Evolutionary conservation across 2,329 filamentous ascomycete genomes (phyloP), one percentile per base, ranked within the genome.

Genomic region (Fusarium chlamydosporum): DNA sequence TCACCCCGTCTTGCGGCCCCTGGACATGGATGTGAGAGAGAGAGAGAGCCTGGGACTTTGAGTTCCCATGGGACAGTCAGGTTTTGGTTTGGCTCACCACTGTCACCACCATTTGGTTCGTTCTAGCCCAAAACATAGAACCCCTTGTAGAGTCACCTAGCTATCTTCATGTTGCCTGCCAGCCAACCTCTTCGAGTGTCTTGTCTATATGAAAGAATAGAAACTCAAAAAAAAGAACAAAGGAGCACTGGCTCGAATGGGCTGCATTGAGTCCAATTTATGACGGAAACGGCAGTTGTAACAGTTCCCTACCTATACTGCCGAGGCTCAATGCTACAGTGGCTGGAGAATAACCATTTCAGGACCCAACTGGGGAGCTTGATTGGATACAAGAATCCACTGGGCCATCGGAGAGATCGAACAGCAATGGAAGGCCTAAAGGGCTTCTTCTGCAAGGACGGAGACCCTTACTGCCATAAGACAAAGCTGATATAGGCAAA

Each of bases 91-190:
- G 61, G 57, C 51, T 69, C 61, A 70, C 67, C 67, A 69, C 67
- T 46, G 62, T 67, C 62, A 69, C 67, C 67, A 69, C 50, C 62
- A 67, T 65, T 65, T 51, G 55, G 56, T 50, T 65, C 54, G 60
- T 52, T 61, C 41, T 70, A 70, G 67, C 34, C 47, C 41, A 56
- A 61, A 66, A 42, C 20, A 31, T 23, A 35, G 18, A 45, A 57
- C 40, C 66, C 61, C 61, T 46, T 64, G 61, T 50, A 42, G 20
- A 23, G 23, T 62, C 12, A 43, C 4, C 23, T 50, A 27, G 23
- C 10, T 33, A 48, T 50, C 33, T 37, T 18, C 26, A 34, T 40
- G n/a, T 26, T 40, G 26, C 33, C 20, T 38, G 13, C 11, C 34
- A 51, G 13, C 11, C 34, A 51, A 7, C 16, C 16, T n/a, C 42